Evolutionary conservation across 805 yeast species (phyloP).

Genomic region (Pichia eremophila): DNA sequence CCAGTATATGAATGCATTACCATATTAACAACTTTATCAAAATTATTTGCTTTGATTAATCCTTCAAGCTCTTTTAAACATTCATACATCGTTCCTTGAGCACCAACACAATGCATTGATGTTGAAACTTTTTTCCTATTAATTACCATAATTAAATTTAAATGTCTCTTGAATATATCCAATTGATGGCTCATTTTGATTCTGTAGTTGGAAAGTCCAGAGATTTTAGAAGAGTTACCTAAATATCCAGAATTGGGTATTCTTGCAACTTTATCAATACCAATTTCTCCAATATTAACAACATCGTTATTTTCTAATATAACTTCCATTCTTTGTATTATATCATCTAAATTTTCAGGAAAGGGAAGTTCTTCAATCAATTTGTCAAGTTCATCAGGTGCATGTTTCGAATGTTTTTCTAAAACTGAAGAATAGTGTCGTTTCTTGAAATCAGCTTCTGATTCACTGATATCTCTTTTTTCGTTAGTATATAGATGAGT

Average conservation of each 20-base stretch:
- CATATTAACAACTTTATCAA: constrained; percentile 28
- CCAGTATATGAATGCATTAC: constrained; percentile 86
- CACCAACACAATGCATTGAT: constrained; percentile 76
- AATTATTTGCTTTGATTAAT: not conserved
- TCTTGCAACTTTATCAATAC: constrained; percentile 70
- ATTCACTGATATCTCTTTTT: not conserved
- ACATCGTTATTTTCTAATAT: constrained; percentile 18
- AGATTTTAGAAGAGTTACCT: constrained; percentile 21
- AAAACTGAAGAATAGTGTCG: constrained; percentile 53
- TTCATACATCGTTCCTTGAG: constrained; percentile 42
- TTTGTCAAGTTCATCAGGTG: constrained; percentile 26
- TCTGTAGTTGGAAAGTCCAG: constrained; percentile 26
- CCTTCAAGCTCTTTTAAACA: constrained; percentile 31
- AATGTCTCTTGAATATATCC: constrained; percentile 38
- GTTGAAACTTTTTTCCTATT: constrained; percentile 36
- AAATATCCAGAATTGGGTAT: constrained; percentile 53
- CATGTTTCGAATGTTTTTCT: constrained; percentile 24
- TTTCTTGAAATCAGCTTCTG: constrained; percentile 24
- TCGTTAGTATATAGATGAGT: constrained; percentile 45
- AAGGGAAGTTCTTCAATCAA: constrained; percentile 38
- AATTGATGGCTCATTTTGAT: constrained; percentile 63
- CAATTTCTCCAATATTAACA: constrained; percentile 77
- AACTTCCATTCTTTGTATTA: constrained; percentile 25
- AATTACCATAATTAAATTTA: constrained; percentile 40
- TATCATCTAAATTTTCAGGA: constrained; percentile 39